These are phyloP conservation scores for Tillandsia leiboldiana DNA, from an alignment of 176 grass and related monocot genomes.

Conservation along the genomic window DNA sequence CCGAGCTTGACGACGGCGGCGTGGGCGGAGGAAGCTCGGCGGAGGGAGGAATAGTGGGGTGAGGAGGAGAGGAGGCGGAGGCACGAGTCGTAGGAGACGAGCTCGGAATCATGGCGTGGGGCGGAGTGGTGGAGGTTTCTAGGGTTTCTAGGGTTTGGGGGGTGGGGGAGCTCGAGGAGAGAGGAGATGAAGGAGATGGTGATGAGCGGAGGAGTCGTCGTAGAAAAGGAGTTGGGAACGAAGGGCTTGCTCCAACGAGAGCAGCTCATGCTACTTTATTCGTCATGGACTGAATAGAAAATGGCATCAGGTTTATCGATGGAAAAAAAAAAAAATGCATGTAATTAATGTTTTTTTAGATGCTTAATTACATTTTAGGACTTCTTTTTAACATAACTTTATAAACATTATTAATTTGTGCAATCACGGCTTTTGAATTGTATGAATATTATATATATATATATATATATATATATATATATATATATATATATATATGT, in stretches of 20 bases:
- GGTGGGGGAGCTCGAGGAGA: background rate
- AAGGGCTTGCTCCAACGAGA: constrained; percentile 3
- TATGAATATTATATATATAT: too few species aligned
- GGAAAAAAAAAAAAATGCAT: too few species aligned
- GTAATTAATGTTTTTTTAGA: too few species aligned
- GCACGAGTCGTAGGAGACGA: constrained; percentile 1
- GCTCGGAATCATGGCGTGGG: background rate
- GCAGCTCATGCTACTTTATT: constrained; percentile 5
- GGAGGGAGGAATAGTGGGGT: background rate
- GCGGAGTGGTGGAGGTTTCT: background rate
- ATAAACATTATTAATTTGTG: too few species aligned
- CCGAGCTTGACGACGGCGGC: constrained; percentile 14
- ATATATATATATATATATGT: too few species aligned
- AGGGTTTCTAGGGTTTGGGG: background rate
- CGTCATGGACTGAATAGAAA: background rate
- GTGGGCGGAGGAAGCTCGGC: constrained; percentile 5
- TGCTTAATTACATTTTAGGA: too few species aligned
- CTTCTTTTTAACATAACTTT: too few species aligned
- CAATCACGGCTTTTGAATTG: too few species aligned
- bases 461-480: too few species aligned
- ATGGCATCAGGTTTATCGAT: too few species aligned
- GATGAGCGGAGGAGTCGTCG: background rate
- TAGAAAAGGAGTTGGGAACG: background rate
- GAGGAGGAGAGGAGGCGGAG: background rate
- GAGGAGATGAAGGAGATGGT: background rate